A percentile compares a stretch with the other conserved stretches of the same genome.
Evolutionary conservation across 495 filamentous ascomycete genomes (phyloP).

Genomic region (Penicillium mononematosum): DNA sequence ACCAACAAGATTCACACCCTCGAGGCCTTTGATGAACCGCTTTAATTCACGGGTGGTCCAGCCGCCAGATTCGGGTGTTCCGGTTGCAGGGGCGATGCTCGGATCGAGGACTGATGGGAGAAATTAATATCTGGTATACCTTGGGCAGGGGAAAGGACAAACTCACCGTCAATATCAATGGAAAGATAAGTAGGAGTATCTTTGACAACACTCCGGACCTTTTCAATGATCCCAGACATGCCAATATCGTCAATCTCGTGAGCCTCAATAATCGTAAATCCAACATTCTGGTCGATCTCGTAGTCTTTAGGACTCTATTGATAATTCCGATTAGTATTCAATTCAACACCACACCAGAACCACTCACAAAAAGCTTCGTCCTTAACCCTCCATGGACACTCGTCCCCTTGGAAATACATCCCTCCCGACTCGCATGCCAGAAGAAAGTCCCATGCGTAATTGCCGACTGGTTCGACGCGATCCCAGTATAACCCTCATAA

Average conservation of each 20-base stretch:
- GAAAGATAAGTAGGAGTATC: conserved; percentile 28
- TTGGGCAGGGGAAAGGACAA: neutral
- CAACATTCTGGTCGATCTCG: conserved; percentile 25
- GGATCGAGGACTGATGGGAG: conserved; percentile 24
- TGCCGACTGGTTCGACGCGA: conserved; percentile 26
- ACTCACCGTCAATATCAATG: conserved; percentile 32
- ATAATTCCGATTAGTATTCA: neutral
- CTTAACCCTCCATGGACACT: conserved; percentile 29
- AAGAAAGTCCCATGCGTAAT: conserved; percentile 39
- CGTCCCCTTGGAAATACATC: conserved; percentile 24
- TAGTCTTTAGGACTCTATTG: conserved; percentile 19
- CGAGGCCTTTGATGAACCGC: conserved; percentile 25
- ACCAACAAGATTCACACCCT: conserved; percentile 30
- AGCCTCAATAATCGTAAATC: conserved; percentile 24
- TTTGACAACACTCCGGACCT: conserved; percentile 18
- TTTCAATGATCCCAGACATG: conserved; percentile 21
- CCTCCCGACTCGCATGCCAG: conserved; percentile 28
- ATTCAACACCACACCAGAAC: neutral
- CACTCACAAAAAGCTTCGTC: conserved; percentile 23
- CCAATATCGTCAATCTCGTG: conserved; percentile 33
- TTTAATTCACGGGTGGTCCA: conserved; percentile 36
- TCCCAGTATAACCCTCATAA: conserved; percentile 25
- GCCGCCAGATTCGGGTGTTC: conserved; percentile 32
- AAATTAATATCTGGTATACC: neutral
- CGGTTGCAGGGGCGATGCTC: conserved; percentile 29